phyloP scores from a whole-genome alignment of 441 rosid genomes.

The Syzygium malaccense region DNA sequence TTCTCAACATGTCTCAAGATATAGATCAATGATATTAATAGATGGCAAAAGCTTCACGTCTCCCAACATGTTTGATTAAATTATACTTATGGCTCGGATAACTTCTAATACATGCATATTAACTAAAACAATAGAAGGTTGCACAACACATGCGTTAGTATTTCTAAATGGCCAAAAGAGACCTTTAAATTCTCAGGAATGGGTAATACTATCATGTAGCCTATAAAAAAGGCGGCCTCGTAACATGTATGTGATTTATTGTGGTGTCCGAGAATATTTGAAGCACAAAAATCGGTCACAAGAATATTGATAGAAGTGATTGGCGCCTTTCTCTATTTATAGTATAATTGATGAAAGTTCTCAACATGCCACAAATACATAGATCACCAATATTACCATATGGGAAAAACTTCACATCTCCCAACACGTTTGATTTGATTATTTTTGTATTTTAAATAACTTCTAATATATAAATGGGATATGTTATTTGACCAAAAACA shows the following conservation, averaged over 20 bases:
- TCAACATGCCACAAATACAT: not conserved
- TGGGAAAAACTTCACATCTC: not conserved
- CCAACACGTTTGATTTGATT: not conserved
- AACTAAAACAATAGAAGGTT: not conserved
- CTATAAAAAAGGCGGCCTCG: not conserved
- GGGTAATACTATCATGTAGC: not conserved
- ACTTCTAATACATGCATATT: not conserved
- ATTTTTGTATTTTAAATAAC: too few relatives aligned
- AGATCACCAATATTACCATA: not conserved
- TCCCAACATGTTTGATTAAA: not conserved
- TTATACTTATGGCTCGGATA: not conserved
- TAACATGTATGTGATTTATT: not conserved
- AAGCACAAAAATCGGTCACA: not conserved
- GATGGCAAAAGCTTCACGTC: not conserved
- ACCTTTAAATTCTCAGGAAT: not conserved
- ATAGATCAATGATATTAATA: not conserved
- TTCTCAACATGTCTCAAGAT: not conserved
- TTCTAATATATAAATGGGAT: too few relatives aligned
- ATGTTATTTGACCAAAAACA: too few relatives aligned
- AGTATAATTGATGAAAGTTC: not conserved
- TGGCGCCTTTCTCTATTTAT: not conserved
- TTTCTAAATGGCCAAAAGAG: not conserved
- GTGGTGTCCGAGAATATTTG: not conserved
- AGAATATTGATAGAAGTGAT: not conserved
- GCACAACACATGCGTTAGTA: not conserved